Evolutionary conservation across 139 green algal genomes (phyloP), one percentile per base, ranked within the genome.

Genomic region (Chlorella sorokiniana): DNA sequence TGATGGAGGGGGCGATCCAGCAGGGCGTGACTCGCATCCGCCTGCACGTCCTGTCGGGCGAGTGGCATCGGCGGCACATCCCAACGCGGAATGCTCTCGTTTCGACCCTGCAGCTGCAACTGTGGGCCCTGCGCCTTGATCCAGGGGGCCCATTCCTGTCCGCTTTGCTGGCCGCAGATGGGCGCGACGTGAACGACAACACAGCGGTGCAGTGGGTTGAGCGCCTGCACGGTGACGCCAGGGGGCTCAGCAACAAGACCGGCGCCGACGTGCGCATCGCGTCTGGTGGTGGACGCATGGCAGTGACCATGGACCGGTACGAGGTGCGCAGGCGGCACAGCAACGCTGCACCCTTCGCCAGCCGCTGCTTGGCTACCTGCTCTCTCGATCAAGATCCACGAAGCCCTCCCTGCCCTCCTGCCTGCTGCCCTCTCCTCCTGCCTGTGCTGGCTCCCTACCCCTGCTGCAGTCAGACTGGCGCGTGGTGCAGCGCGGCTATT

Each of bases 271-370:
- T 89, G 7, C 81, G 86, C 42, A 96, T 99, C 75, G 96, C 95
- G 1, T 97, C 91, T 0, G 96, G 96, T 4, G 96, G 95, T 38
- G 96, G 96, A 16, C 89, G 96, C 86, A 99, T 99, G 96, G 31
- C 85, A 18, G 89, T 96, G 27, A 98, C 93, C 52, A 99, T 99
- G 96, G 95, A 98, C 72, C 89, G 95, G 18, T 98, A 98, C 71
- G 95, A 98, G 92, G 92, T 94, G 78, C 0, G 85, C 1, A 27
- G 48, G 48, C 48, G 16, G 48, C 48, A 59, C 56, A 65, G 56
- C 16, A 59, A 59, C 56, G 56, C 56, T 65, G 29, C n/a, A n/a
- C n/a, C n/a, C n/a, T n/a, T n/a, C n/a, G n/a, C n/a, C n/a, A n/a
- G n/a, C n/a, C n/a, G n/a, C n/a, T n/a, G n/a, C n/a, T n/a, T n/a